Evolutionary conservation across 495 filamentous ascomycete genomes (phyloP).

Genomic region (Aspergillus ellipticus): DNA sequence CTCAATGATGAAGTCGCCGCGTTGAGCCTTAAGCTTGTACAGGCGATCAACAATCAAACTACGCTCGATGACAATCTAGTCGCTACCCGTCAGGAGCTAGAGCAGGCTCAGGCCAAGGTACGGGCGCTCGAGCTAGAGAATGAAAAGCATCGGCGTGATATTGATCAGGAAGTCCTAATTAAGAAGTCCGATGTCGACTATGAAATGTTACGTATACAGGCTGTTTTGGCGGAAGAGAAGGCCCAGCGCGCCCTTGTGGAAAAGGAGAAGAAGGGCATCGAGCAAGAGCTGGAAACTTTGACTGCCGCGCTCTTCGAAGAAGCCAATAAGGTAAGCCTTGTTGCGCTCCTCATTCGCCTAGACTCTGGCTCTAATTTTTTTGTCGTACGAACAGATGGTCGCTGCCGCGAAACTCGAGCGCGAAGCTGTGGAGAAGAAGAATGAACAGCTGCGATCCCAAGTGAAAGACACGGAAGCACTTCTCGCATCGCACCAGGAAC

Average conservation of each 20-base stretch:
- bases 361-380: slow-evolving; percentile 21
- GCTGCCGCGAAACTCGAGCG: slow-evolving; percentile 69
- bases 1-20: slow-evolving; percentile 84
- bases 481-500: slow-evolving; percentile 85
- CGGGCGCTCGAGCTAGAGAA: slow-evolving; percentile 63
- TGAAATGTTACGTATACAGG: slow-evolving; percentile 65
- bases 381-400: slow-evolving; percentile 65
- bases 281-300: slow-evolving; percentile 80
- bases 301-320: slow-evolving; percentile 92
- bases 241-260: slow-evolving; percentile 56
- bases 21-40: slow-evolving; percentile 91
- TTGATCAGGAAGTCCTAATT: slow-evolving; percentile 69
- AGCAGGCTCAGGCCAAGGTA: slow-evolving; percentile 65
- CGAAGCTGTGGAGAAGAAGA: slow-evolving; percentile 71
- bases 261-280: slow-evolving; percentile 69
- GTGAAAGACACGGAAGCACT: slow-evolving; percentile 82
- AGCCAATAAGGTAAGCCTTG: slow-evolving; percentile 67
- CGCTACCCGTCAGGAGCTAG: slow-evolving; percentile 77
- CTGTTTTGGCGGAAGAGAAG: slow-evolving; percentile 61
- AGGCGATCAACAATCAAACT: slow-evolving; percentile 96
- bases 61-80: slow-evolving; percentile 84
- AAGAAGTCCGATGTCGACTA: slow-evolving; percentile 63
- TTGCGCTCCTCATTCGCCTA: not conserved
- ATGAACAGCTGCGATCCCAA: slow-evolving; percentile 73
- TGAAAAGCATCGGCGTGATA: slow-evolving; percentile 65